Conservation (phyloP, 148 eudicot genomes). For the Selenicereus undatus region DNA sequence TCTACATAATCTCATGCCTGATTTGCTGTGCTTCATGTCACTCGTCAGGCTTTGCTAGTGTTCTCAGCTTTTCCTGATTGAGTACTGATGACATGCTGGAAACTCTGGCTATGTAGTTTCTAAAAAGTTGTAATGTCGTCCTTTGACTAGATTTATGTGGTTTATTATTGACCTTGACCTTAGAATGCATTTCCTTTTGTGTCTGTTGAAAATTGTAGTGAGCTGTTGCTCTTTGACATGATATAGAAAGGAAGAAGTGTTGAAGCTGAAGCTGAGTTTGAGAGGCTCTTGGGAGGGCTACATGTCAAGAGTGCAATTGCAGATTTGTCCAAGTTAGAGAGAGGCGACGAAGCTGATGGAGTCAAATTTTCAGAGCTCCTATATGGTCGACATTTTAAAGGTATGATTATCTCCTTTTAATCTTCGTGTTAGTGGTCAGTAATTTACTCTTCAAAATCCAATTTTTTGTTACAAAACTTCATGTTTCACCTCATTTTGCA, state of each 20-base stretch:
- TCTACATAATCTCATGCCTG: not conserved
- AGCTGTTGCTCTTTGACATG: constrained; percentile 20
- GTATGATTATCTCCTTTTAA: constrained; percentile 25
- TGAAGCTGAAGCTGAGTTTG: constrained; percentile 70
- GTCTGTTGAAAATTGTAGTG: not conserved
- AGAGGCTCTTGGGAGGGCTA: constrained; percentile 58
- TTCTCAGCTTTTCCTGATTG: not conserved
- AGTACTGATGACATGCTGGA: not conserved
- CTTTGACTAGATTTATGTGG: not conserved
- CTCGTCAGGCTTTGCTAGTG: not conserved
- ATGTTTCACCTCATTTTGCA: constrained; percentile 42
- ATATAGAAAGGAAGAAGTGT: constrained; percentile 66
- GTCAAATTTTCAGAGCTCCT: constrained; percentile 58
- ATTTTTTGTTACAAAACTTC: constrained; percentile 22
- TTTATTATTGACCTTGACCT: not conserved
- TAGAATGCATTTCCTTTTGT: constrained; percentile 1
- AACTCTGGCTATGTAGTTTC: not conserved
- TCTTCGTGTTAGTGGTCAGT: not conserved
- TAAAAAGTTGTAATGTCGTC: not conserved
- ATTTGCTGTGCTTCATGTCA: constrained; percentile 4
- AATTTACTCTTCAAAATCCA: constrained; percentile 4
- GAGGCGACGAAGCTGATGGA: constrained; percentile 58
- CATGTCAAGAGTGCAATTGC: constrained; percentile 68
- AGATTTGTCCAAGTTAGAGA: constrained; percentile 68
- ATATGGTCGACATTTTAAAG: constrained; percentile 58